Base-by-base conservation (phyloP, 2,329 filamentous ascomycete species). In the Metarhizium brunneum region DNA sequence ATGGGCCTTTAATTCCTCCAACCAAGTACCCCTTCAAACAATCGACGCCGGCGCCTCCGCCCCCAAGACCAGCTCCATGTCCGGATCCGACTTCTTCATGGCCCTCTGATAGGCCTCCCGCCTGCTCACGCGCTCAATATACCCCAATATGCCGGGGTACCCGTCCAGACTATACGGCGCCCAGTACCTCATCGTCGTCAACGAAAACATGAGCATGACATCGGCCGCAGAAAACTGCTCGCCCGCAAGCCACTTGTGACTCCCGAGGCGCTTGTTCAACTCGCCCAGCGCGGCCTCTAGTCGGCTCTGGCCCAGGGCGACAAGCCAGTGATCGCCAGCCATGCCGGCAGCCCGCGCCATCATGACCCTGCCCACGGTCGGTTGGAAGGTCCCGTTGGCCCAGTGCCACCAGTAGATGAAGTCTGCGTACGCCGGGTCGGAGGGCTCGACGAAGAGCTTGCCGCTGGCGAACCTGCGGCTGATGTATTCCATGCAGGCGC, bases 401-500 rank as follows among this genome's bases (percentile, higher is more conserved):
- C 76, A 85, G 64, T 86, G 81, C 63, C 82, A 80, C 82, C 82
- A 88, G 71, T 82, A 86, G 1, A 88, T 63, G 59, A 83, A 87
- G 52, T 83, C 76, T 2, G 80, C 70, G 59, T 84, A 87, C 48
- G 74, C 72, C 16, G 73, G 66, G 52, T 80, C 68, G 0, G 65
- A 61, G 0, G 79, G 76, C 0, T 62, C 51, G 0, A 83, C 60
- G 10, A 75, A 69, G 0, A 87, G 69, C 13, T 66, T 68, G 6
- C 81, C 81, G 6, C 66, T 61, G 35, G 71, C 81, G 60, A 85
- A 72, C 48, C 76, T 77, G 61, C 75, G 68, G 57, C 78, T 71
- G 62, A 88, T 80, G 69, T 87, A 87, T 55, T 88, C 82, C 49
- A 78, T 70, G 58, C 78, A 80, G 2, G 84, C 84, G 54, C 74